phyloP scores from a whole-genome alignment of 371 early-diverging fungal genomes.

The Mortierella sp. region DNA sequence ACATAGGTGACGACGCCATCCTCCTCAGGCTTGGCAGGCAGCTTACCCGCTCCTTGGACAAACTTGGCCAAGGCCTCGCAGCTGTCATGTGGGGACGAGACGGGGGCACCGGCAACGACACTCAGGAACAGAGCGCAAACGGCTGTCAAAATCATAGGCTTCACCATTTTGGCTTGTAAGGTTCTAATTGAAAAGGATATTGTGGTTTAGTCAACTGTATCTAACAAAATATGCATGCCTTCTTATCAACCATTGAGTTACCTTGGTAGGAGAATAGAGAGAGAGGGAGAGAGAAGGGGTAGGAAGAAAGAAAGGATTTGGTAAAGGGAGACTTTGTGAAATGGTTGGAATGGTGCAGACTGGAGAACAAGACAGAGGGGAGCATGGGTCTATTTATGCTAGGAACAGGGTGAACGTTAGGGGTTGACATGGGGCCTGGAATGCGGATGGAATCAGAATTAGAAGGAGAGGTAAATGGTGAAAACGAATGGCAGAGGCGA shows the following conservation, averaged over 20 bases:
- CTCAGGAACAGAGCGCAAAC: slow-evolving; percentile 23
- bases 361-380: no score
- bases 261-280: not conserved
- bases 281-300: not conserved
- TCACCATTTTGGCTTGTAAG: slow-evolving; percentile 9
- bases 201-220: not conserved
- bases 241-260: not conserved
- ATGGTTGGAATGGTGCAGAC: not conserved
- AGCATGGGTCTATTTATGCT: no score
- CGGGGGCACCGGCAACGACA: not conserved
- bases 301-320: not conserved
- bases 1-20: slow-evolving; percentile 24
- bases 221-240: not conserved
- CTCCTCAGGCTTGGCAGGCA: slow-evolving; percentile 22
- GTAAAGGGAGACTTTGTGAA: not conserved
- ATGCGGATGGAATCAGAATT: no score
- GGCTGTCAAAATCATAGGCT: not conserved
- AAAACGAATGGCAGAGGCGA: no score
- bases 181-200: not conserved
- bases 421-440: no score
- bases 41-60: slow-evolving; percentile 13
- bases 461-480: no score
- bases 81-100: slow-evolving; percentile 23
- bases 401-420: no score
- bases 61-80: slow-evolving; percentile 27